These are phyloP conservation scores for Taiozyma sp. DNA, from an alignment of 1,139 yeast genomes.

Conservation along the genomic window DNA sequence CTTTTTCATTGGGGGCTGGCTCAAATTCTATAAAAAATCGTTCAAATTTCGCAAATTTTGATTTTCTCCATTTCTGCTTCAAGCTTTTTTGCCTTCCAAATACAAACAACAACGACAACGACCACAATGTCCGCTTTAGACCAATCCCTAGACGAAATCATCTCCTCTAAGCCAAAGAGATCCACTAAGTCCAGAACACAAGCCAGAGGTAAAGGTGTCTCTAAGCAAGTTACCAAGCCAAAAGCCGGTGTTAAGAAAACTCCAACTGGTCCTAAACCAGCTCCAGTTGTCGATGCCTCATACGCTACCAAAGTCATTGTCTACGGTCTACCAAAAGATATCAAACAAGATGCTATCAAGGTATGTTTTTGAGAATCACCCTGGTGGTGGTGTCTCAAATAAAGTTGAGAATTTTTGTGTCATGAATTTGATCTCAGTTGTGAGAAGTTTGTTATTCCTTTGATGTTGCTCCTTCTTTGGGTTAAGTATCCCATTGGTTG, in stretches of 20 bases:
- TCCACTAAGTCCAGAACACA: conserved; percentile 31
- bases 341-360: conserved; percentile 72
- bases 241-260: conserved; percentile 20
- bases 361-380: conserved; percentile 48
- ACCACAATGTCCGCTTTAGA: conserved; percentile 63
- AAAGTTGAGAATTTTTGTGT: background rate
- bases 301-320: conserved; percentile 73
- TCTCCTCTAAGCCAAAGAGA: conserved; percentile 56
- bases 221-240: conserved; percentile 12
- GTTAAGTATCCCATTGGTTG: background rate
- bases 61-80: background rate
- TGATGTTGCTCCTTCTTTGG: background rate
- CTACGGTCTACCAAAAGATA: conserved; percentile 74
- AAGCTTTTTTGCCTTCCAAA: background rate
- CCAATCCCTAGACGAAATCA: conserved; percentile 93
- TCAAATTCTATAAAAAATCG: background rate
- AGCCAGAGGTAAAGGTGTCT: conserved; percentile 24
- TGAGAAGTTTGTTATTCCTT: background rate
- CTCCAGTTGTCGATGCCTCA: conserved; percentile 42
- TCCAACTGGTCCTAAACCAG: conserved; percentile 9
- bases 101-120: background rate
- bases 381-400: background rate
- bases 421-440: background rate
- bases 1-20: background rate
- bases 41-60: background rate